Base-by-base conservation (phyloP, 2,329 filamentous ascomycete species). In the Xylariomycetidae sp. region DNA sequence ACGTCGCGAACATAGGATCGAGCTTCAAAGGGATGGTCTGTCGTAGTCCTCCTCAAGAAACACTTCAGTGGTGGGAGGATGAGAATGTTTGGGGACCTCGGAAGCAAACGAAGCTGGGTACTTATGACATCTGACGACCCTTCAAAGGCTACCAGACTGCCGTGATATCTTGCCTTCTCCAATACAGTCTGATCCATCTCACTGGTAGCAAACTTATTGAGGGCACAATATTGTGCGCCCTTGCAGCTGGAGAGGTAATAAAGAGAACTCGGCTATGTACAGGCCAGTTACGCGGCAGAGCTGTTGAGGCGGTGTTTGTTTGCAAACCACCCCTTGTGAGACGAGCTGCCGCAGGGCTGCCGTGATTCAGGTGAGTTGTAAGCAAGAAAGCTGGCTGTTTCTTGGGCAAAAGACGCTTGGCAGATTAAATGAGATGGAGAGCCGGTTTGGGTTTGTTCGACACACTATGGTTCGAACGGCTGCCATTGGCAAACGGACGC, bases 141-240 rank as follows among this genome's bases (percentile, higher is more conserved):
- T 49, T 82, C 78, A 36, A 82, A 69, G 41, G 77, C 74, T 33
- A 82, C 64, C 33, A 82, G 56, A 49, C 66, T 72, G 29, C 76
- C 75, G 36, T 62, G 45, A 30, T 58, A 53, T n/a, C n/a, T n/a
- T n/a, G n/a, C n/a, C n/a, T n/a, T n/a, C n/a, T n/a, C n/a, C n/a
- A n/a, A n/a, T n/a, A n/a, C n/a, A n/a, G n/a, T n/a, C n/a, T n/a
- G n/a, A n/a, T n/a, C n/a, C n/a, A n/a, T n/a, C n/a, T n/a, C n/a
- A n/a, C n/a, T 45, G 16, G 19, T 36, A 14, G 19, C 17, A 42
- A 30, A 29, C 12, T n/a, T 33, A 23, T 30, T 12, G 16, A 16
- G 14, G n/a, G 31, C 16, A 20, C 19, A 22, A 41, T 13, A 25
- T 25, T 23, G 18, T 31, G 25, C 15, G 25, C 17, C 13, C 33